Evolutionary conservation across 2,329 filamentous ascomycete genomes (phyloP), one percentile per base, ranked within the genome.

Genomic region (Dryadomyces quercivorus): DNA sequence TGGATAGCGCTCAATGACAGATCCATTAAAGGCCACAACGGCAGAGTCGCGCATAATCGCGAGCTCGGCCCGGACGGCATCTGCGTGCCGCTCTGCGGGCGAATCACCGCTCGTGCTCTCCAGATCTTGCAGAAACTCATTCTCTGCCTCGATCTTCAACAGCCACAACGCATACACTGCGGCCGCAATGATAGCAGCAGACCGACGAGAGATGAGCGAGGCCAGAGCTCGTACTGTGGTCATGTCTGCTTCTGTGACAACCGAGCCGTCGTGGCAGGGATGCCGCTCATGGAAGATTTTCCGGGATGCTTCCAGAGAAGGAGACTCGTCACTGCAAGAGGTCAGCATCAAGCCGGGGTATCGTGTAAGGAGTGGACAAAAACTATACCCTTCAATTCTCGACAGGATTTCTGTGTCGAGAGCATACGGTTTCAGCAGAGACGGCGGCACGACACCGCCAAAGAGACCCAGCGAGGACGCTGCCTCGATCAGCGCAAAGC

Each of bases 1-100:
- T 0, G 87, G 86, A 63, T 91, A 92, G 61, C 84, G 83, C 67
- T 91, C 86, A 52, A 91, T 82, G 51, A 92, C 85, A 31, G 83
- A 86, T 47, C 87, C 87, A 63, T 88, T 90, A 68, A 85, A 91
- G 3, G 85, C 85, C n/a, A 92, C 80, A 2, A 78, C 75, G 3
- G 79, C 82, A 55, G 70, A 69, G 12, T 51, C 43, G 55, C 70
- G 69, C 38, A 60, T 54, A 7, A 64, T 57, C 26, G 65, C 63
- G 8, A 76, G 64, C 46, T 70, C 66, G 2, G 70, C 70, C 58
- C 78, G 76, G 6, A 73, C 72, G 56, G 78, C 76, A 0, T 75
- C 70, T 22, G 72, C 71, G 36, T 61, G 62, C 5, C 52, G 45
- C 26, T 2, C 15, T 31, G 44, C 20, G 6, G 18, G 5, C 5